These are phyloP conservation scores for Zymoseptoria pseudotritici DNA, from an alignment of 2,329 filamentous ascomycete genomes.

Conservation along the genomic window DNA sequence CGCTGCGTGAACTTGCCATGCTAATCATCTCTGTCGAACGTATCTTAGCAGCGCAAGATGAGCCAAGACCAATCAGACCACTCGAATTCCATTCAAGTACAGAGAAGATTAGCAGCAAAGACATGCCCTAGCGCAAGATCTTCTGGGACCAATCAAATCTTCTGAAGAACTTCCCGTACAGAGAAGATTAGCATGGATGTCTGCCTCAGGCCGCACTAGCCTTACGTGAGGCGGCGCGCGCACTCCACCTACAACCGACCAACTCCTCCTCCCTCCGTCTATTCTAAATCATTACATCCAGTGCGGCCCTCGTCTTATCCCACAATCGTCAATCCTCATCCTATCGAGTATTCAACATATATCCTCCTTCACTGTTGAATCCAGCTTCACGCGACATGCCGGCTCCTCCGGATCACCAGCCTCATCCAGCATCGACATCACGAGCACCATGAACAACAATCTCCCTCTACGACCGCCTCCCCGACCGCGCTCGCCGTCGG, in stretches of 20 bases:
- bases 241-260: background rate
- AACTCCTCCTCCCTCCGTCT: background rate
- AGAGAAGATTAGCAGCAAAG: no score
- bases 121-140: no score
- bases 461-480: slow-evolving; percentile 26
- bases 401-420: background rate
- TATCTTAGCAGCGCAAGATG: no score
- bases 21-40: no score
- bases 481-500: slow-evolving; percentile 25
- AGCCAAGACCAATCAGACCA: no score
- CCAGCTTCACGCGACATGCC: background rate
- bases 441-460: slow-evolving; percentile 21
- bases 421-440: background rate
- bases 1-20: background rate
- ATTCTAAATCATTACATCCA: background rate
- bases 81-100: no score
- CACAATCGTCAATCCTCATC: background rate
- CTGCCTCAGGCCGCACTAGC: background rate
- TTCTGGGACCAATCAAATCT: no score
- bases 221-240: background rate
- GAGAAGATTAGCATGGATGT: background rate
- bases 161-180: background rate
- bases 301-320: background rate
- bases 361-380: background rate
- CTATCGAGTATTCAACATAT: background rate